Conservation (phyloP, 2,329 filamentous ascomycete genomes). For the Colletotrichum cuscutae region DNA sequence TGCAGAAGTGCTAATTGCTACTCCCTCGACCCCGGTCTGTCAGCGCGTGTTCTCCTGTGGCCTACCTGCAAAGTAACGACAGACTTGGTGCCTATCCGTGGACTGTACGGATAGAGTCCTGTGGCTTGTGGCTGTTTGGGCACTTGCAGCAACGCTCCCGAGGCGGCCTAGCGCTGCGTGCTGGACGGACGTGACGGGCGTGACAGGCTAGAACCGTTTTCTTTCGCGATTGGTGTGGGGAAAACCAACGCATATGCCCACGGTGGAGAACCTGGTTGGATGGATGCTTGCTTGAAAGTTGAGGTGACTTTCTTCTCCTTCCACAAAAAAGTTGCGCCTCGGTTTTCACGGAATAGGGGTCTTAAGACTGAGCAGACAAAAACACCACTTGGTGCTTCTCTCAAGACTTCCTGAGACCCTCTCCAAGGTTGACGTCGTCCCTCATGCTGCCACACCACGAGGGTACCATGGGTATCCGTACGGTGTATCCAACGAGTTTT, state of each 20-base stretch:
- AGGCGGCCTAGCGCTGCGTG: slow-evolving; percentile 13
- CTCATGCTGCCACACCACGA: not conserved
- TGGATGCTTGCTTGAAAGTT: not conserved
- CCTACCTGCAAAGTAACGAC: not conserved
- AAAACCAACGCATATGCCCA: slow-evolving; percentile 33
- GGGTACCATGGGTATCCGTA: not conserved
- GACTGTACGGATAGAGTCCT: not conserved
- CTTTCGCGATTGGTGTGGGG: slow-evolving; percentile 27
- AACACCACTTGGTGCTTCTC: not conserved
- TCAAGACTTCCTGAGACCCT: not conserved
- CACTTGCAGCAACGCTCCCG: slow-evolving; percentile 20
- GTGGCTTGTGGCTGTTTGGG: slow-evolving; percentile 11
- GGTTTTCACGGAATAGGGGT: slow-evolving; percentile 16
- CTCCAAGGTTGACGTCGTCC: not conserved
- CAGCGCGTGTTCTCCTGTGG: slow-evolving; percentile 26
- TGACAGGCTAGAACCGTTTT: slow-evolving; percentile 17
- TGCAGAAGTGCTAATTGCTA: not conserved
- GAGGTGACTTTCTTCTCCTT: not conserved
- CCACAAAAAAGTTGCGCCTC: not conserved
- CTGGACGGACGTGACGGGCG: not conserved
- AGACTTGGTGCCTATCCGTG: not conserved
- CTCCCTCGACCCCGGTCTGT: slow-evolving; percentile 8
- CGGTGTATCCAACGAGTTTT: not conserved
- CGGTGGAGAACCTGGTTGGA: slow-evolving; percentile 14
- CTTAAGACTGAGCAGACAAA: not conserved